These are phyloP conservation scores for Orbilia javanica DNA, from an alignment of 2,329 filamentous ascomycete species.

Conservation along the genomic window DNA sequence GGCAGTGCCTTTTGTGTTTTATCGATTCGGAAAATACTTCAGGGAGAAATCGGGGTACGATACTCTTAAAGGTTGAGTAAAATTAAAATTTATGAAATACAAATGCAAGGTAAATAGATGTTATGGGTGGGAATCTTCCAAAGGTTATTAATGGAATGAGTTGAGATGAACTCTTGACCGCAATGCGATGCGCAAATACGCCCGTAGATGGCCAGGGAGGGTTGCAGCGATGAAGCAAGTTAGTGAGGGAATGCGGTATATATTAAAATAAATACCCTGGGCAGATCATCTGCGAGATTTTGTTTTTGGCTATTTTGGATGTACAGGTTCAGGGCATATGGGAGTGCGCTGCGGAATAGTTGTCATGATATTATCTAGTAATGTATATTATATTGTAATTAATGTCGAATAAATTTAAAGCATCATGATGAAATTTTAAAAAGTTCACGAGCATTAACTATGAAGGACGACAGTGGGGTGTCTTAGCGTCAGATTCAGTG, in stretches of 20 bases:
- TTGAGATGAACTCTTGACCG: background rate
- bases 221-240: background rate
- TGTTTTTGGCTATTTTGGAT: slow-evolving; percentile 45
- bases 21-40: slow-evolving; percentile 68
- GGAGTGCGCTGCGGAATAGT: background rate
- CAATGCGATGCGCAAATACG: slow-evolving; percentile 10
- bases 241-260: slow-evolving; percentile 44
- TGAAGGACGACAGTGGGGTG: background rate
- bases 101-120: background rate
- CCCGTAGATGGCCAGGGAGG: background rate
- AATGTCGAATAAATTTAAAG: background rate
- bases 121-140: background rate
- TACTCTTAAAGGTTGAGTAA: slow-evolving; percentile 34
- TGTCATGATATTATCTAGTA: slow-evolving; percentile 9
- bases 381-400: slow-evolving; percentile 29
- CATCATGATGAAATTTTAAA: background rate
- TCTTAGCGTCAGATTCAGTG: background rate
- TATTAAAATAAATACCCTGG: slow-evolving; percentile 44
- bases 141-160: background rate
- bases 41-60: slow-evolving; percentile 57
- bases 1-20: slow-evolving; percentile 71
- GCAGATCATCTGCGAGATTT: slow-evolving; percentile 50
- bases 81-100: background rate
- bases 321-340: slow-evolving; percentile 17
- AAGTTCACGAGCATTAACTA: too few species aligned